Evolutionary conservation across 2,329 filamentous ascomycete species (phyloP).

Genomic region (Cladophialophora immunda): DNA sequence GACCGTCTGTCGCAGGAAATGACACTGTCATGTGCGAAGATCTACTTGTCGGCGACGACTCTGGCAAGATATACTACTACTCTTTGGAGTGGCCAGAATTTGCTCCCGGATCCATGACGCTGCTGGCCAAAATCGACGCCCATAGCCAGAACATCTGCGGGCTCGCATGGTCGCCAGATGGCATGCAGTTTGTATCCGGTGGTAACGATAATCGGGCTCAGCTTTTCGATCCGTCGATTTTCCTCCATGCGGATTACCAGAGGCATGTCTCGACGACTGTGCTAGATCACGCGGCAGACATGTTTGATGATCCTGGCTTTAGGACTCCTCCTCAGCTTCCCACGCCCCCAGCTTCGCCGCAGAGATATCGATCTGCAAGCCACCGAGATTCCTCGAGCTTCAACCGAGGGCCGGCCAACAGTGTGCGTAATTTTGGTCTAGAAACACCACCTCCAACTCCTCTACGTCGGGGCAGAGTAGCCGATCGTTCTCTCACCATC

Average conservation of each 20-base stretch:
- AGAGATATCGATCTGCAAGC: conserved; percentile 9
- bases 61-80: conserved; percentile 86
- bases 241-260: conserved; percentile 52
- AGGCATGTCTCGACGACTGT: conserved; percentile 14
- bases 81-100: conserved; percentile 79
- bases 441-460: conserved; percentile 25
- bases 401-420: not conserved
- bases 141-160: conserved; percentile 94
- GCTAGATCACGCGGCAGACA: conserved; percentile 3
- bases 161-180: conserved; percentile 83
- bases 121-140: conserved; percentile 78
- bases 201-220: conserved; percentile 92
- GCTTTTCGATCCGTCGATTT: conserved; percentile 74
- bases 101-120: conserved; percentile 70
- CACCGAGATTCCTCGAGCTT: not conserved
- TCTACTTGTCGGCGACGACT: conserved; percentile 84
- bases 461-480: conserved; percentile 14
- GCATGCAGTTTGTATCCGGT: conserved; percentile 81
- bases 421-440: conserved; percentile 3
- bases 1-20: conserved; percentile 58
- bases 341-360: conserved; percentile 27
- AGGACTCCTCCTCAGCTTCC: not conserved
- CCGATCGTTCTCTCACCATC: not conserved
- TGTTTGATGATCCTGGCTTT: not conserved
- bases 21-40: conserved; percentile 74